Evolutionary conservation across 2,329 filamentous ascomycete genomes (phyloP).

Genomic region (Aspergillus novofumigatus): DNA sequence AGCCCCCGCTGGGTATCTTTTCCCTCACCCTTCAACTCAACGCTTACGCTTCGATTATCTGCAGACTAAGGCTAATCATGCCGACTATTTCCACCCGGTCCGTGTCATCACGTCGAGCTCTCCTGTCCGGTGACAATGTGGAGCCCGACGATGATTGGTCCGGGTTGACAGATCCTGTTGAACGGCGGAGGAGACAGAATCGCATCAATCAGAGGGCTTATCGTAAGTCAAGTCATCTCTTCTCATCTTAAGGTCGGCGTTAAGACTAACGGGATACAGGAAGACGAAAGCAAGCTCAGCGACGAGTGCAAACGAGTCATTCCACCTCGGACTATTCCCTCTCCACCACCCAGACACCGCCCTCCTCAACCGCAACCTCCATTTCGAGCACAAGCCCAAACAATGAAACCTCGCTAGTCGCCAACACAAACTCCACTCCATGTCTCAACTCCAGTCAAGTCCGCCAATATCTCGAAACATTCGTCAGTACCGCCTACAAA

Average conservation of each 20-base stretch:
- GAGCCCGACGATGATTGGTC: slow-evolving; percentile 20
- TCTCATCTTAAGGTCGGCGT: not conserved
- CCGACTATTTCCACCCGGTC: not conserved
- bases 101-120: not conserved
- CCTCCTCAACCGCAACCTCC: not conserved
- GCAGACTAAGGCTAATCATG: not conserved
- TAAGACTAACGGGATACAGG: slow-evolving; percentile 6
- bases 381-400: not conserved
- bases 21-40: not conserved
- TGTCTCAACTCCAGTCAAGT: slow-evolving; percentile 1
- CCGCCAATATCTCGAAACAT: slow-evolving; percentile 10
- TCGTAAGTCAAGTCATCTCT: slow-evolving; percentile 14
- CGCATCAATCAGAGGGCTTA: slow-evolving; percentile 29
- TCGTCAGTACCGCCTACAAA: slow-evolving; percentile 19
- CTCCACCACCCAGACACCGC: not conserved
- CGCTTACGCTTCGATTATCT: not conserved
- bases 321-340: not conserved
- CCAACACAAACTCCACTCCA: not conserved
- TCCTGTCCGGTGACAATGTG: not conserved
- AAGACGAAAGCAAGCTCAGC: slow-evolving; percentile 18
- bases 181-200: slow-evolving; percentile 27
- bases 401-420: slow-evolving; percentile 2
- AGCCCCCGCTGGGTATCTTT: not conserved
- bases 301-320: not conserved
- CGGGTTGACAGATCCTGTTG: slow-evolving; percentile 22